These are phyloP conservation scores for Phylloporus sp. DNA, from an alignment of 1,284 basidiomycete genomes.

Conservation along the genomic window DNA sequence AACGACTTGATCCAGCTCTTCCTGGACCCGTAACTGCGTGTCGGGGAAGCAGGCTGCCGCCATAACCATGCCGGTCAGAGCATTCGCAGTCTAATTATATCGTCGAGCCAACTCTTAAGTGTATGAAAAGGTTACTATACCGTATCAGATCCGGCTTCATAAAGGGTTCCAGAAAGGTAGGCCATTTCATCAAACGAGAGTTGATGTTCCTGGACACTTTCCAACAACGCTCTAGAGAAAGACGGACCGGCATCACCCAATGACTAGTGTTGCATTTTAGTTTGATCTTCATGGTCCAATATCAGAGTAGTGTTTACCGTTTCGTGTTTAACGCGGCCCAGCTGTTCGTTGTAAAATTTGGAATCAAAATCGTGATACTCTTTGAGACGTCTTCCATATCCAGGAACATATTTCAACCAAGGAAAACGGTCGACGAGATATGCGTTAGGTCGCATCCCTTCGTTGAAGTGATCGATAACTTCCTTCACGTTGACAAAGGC, in stretches of 20 bases:
- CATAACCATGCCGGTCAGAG: slow-evolving; percentile 64
- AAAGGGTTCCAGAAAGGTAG: slow-evolving; percentile 69
- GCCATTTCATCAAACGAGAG: slow-evolving; percentile 63
- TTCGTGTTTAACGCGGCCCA: slow-evolving; percentile 53
- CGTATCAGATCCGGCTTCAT: slow-evolving; percentile 73
- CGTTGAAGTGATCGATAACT: slow-evolving; percentile 57
- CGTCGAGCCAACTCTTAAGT: background rate
- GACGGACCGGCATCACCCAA: slow-evolving; percentile 50
- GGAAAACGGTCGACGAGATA: slow-evolving; percentile 69
- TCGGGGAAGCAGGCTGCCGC: slow-evolving; percentile 71
- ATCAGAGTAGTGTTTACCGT: slow-evolving; percentile 45
- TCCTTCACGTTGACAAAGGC: slow-evolving; percentile 63
- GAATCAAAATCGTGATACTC: slow-evolving; percentile 64
- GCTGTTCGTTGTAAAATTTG: slow-evolving; percentile 57
- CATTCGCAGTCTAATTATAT: slow-evolving; percentile 54
- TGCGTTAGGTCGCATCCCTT: slow-evolving; percentile 60
- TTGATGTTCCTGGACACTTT: slow-evolving; percentile 56
- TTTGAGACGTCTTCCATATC: slow-evolving; percentile 29
- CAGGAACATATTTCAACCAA: slow-evolving; percentile 52
- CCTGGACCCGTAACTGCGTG: slow-evolving; percentile 61
- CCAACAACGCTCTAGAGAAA: slow-evolving; percentile 65
- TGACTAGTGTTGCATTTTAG: slow-evolving; percentile 6
- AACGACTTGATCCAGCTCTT: slow-evolving; percentile 67
- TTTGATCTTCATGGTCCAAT: too few species aligned
- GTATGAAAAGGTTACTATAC: slow-evolving; percentile 28